A percentile compares a stretch with the other conserved stretches of the same genome.
These are phyloP conservation scores for Fusarium ramigenum DNA, from an alignment of 2,329 filamentous ascomycete genomes.

Conservation along the genomic window DNA sequence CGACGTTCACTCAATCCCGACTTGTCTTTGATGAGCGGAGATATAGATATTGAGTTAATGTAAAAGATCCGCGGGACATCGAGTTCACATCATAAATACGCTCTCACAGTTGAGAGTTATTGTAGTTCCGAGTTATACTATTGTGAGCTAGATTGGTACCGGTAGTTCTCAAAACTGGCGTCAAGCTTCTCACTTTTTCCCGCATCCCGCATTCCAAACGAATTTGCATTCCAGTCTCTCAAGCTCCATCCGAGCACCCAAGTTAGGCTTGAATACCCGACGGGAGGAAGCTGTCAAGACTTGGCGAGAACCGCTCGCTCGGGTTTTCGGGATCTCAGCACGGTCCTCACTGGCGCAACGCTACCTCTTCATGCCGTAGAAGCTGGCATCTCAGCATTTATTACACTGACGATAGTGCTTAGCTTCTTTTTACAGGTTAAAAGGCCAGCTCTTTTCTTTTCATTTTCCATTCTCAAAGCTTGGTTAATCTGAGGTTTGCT, in stretches of 20 bases:
- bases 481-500: background rate
- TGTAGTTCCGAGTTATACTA: background rate
- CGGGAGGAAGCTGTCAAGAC: slow-evolving; percentile 1
- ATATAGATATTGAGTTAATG: background rate
- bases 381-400: background rate
- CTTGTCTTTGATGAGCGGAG: background rate
- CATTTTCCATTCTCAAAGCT: background rate
- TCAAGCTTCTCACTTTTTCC: slow-evolving; percentile 10
- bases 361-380: background rate
- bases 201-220: slow-evolving; percentile 19
- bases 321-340: slow-evolving; percentile 16
- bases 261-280: background rate
- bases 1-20: background rate
- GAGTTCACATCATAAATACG: background rate
- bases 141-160: background rate
- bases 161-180: background rate
- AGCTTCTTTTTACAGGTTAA: background rate
- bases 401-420: background rate
- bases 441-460: background rate
- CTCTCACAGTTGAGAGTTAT: slow-evolving; percentile 6
- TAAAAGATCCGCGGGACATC: background rate
- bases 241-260: background rate
- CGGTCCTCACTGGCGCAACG: slow-evolving; percentile 21
- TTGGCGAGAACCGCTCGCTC: slow-evolving; percentile 19
- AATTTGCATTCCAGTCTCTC: slow-evolving; percentile 7